Conservation (phyloP, 2,329 filamentous ascomycete species). For the Trichoderma oligosporum region DNA sequence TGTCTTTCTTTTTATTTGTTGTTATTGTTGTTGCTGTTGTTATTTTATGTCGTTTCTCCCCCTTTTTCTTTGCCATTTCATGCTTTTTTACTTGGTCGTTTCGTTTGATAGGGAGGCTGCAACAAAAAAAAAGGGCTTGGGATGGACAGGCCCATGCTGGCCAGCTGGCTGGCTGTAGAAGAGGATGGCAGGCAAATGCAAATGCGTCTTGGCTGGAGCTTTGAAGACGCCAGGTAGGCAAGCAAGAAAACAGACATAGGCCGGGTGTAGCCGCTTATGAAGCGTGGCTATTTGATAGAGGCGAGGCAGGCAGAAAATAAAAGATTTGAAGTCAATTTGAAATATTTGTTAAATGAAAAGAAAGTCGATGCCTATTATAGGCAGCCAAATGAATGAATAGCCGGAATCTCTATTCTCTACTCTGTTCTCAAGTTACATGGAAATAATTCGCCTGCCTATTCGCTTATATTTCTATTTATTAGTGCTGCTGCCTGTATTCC, state of each 20-base stretch:
- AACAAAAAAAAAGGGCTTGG: constrained; percentile 11
- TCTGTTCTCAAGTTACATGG: no score
- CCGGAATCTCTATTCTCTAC: no score
- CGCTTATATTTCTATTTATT: no score
- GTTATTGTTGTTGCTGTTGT: no score
- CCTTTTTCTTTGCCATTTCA: not conserved
- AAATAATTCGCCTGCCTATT: no score
- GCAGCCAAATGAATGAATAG: no score
- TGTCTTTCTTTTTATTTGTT: constrained; percentile 19
- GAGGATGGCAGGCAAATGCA: not conserved
- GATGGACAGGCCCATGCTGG: constrained; percentile 2
- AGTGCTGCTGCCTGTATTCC: no score
- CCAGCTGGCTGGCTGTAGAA: not conserved
- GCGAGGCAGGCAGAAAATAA: not conserved
- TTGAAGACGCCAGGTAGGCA: not conserved
- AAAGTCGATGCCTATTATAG: constrained; percentile 4
- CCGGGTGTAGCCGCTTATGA: constrained; percentile 1
- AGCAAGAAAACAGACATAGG: not conserved
- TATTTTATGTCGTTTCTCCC: constrained; percentile 4
- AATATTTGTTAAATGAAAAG: no score
- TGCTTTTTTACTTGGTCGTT: constrained; percentile 6
- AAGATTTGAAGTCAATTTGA: not conserved
- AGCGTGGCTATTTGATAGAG: constrained; percentile 6
- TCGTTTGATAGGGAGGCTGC: constrained; percentile 10
- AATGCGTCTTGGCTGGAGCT: not conserved